phyloP scores from a whole-genome alignment of 1,284 basidiomycete species.

The Pseudozyma hubeiensis region DNA sequence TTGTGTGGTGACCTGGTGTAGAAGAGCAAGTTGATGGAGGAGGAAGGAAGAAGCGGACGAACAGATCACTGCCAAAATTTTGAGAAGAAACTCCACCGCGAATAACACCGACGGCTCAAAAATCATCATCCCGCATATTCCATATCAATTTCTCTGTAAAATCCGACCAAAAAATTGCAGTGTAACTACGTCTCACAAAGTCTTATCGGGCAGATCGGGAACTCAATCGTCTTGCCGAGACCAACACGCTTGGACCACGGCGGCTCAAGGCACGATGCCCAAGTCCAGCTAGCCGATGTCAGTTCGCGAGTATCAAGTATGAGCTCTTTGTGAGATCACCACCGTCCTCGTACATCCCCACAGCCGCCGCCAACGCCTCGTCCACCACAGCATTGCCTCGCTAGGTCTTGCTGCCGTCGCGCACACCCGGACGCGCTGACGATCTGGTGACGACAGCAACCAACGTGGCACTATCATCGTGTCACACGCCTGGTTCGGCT shows the following conservation, averaged over 20 bases:
- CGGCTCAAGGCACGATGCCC: not conserved
- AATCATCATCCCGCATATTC: not conserved
- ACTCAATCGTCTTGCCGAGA: not conserved
- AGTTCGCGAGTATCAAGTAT: too few species aligned
- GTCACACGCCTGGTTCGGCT: slow-evolving; percentile 4
- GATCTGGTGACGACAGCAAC: not conserved
- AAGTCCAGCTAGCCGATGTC: not conserved
- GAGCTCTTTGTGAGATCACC: too few species aligned
- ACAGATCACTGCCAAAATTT: slow-evolving; percentile 14
- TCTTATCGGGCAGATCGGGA: slow-evolving; percentile 16
- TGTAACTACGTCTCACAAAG: not conserved
- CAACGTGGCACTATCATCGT: slow-evolving; percentile 7
- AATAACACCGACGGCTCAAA: slow-evolving; percentile 13
- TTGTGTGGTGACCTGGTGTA: not conserved
- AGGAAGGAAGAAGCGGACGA: slow-evolving; percentile 12
- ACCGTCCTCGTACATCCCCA: not conserved
- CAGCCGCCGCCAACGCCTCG: not conserved
- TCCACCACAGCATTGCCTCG: not conserved
- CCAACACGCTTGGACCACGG: slow-evolving; percentile 28
- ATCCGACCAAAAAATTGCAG: not conserved
- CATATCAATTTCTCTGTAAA: not conserved
- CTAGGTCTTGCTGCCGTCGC: not conserved
- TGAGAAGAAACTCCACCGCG: slow-evolving; percentile 18
- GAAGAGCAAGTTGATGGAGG: slow-evolving; percentile 1
- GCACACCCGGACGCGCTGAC: not conserved